A percentile compares a stretch with the other conserved stretches of the same genome.
phyloP scores from a whole-genome alignment of 352 stramenopile genomes.

The Pilasporangium apinafurcum region DNA sequence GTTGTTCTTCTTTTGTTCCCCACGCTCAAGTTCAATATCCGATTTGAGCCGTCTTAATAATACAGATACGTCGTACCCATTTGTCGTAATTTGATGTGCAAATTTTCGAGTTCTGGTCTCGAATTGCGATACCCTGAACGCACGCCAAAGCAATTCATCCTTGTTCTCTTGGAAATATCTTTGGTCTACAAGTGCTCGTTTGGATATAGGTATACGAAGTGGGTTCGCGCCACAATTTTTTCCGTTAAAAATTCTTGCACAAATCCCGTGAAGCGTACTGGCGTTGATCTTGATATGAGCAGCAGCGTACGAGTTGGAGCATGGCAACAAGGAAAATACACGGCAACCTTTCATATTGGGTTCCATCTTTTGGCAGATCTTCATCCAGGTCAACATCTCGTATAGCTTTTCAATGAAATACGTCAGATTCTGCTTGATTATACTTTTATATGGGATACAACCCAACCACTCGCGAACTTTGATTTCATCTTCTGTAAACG shows the following conservation, averaged over 20 bases:
- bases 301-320: background rate
- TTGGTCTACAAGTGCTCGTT: background rate
- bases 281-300: constrained; percentile 6
- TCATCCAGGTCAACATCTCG: background rate
- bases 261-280: constrained; percentile 1
- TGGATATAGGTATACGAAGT: background rate
- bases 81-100: constrained; percentile 1
- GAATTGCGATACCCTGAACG: background rate
- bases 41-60: background rate
- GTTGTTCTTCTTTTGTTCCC: background rate
- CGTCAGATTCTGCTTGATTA: constrained; percentile 4
- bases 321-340: background rate
- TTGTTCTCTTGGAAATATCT: background rate
- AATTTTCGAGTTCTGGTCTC: background rate
- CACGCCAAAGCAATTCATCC: background rate
- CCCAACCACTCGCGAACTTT: background rate
- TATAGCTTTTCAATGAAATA: constrained; percentile 4
- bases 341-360: constrained; percentile 2
- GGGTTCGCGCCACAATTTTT: background rate
- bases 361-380: background rate
- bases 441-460: background rate
- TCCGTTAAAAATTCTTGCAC: background rate
- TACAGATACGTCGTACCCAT: background rate
- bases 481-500: background rate
- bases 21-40: background rate